These are phyloP conservation scores for Trichoderma semiorbis DNA, from an alignment of 2,329 filamentous ascomycete genomes.

Conservation along the genomic window DNA sequence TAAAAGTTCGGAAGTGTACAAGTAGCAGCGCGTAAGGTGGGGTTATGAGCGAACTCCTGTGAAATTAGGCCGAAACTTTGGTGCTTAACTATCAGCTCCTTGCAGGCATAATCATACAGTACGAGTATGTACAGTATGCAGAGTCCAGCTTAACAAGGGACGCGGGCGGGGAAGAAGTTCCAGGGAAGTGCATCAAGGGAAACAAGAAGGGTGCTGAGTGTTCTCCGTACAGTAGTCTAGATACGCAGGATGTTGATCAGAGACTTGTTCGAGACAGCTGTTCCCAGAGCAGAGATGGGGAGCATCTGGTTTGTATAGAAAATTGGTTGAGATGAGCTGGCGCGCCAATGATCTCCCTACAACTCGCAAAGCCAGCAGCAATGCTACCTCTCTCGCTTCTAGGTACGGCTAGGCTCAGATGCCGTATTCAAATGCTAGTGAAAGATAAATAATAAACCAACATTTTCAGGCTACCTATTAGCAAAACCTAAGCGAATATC, in stretches of 20 bases:
- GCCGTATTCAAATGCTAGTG: background rate
- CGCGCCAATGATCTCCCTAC: background rate
- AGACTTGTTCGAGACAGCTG: background rate
- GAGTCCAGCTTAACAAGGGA: background rate
- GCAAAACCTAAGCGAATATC: background rate
- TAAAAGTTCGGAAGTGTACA: background rate
- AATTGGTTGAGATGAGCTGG: background rate
- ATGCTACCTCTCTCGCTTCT: background rate
- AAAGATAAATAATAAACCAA: background rate
- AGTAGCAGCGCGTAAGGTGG: background rate
- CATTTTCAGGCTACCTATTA: background rate
- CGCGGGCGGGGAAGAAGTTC: background rate
- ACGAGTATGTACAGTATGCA: background rate
- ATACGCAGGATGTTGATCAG: background rate
- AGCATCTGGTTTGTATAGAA: background rate
- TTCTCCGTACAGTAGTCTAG: no score
- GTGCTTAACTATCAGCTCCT: background rate
- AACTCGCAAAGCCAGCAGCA: background rate
- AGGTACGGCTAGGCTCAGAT: background rate
- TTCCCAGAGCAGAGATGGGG: background rate
- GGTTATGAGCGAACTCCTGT: background rate
- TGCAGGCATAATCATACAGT: background rate
- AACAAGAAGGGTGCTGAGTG: no score
- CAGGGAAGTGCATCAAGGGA: background rate
- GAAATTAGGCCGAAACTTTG: background rate